Percentiles rank a stretch among this genome's conserved stretches.
Evolutionary conservation across 192 early-diverging fungal species (phyloP).

Genomic region (Geosiphon pyriformis): DNA sequence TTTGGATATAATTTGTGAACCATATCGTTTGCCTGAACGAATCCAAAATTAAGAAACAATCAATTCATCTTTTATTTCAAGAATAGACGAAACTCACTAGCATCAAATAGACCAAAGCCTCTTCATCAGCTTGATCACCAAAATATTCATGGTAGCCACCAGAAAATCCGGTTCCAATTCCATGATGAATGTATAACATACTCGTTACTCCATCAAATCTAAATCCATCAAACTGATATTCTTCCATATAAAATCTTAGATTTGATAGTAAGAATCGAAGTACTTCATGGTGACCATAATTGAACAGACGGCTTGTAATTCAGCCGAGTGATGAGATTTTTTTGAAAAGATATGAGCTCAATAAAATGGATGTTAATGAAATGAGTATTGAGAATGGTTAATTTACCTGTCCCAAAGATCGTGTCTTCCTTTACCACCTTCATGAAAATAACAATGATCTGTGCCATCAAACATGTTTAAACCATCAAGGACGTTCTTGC

Average conservation of each 20-base stretch:
- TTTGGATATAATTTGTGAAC: conserved; percentile 75
- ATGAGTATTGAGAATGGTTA: too few species aligned
- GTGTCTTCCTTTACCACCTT: conserved; percentile 75
- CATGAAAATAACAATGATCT: conserved; percentile 96
- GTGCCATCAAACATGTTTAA: conserved; percentile 94
- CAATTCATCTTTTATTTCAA: not conserved
- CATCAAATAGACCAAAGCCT: conserved; percentile 88
- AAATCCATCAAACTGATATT: conserved; percentile 93
- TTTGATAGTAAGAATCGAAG: conserved; percentile 93
- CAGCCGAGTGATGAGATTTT: not conserved
- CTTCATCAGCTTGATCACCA: conserved; percentile 74
- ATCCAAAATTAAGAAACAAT: too few species aligned
- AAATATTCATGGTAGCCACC: conserved; percentile 96
- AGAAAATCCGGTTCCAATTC: conserved; percentile 87
- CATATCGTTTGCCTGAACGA: conserved; percentile 37
- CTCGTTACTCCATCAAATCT: conserved; percentile 97
- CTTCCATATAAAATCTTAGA: conserved; percentile 87
- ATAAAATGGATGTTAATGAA: too few species aligned
- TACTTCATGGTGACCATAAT: conserved; percentile 89
- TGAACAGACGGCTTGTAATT: conserved; percentile 80
- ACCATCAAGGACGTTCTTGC: conserved; percentile 92
- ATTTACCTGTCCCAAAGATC: conserved; percentile 79
- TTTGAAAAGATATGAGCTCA: too few species aligned
- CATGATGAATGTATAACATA: conserved; percentile 96
- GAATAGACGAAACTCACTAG: conserved; percentile 58